Evolutionary conservation across 2,329 filamentous ascomycete species (phyloP).

Genomic region (Ceratocystis harringtonii): DNA sequence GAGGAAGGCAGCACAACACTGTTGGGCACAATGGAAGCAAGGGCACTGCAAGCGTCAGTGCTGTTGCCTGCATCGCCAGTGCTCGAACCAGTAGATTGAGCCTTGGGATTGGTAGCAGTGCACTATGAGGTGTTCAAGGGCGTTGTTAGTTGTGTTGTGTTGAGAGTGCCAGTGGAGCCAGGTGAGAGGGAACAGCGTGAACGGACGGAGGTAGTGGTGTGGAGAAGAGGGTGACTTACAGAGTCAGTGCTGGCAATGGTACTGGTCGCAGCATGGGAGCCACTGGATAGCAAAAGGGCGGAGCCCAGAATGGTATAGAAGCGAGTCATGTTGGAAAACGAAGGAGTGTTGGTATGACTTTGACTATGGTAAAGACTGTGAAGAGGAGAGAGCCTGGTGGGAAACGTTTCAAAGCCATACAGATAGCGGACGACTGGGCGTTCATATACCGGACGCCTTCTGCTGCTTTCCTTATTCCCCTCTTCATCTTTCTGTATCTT

Average conservation of each 20-base stretch:
- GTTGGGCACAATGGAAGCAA: not conserved
- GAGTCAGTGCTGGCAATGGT: not conserved
- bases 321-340: not conserved
- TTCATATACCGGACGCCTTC: not conserved
- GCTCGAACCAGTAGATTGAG: not conserved
- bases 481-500: not conserved
- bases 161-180: too few species aligned
- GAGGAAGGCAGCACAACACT: conserved; percentile 6
- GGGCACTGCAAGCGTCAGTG: not conserved
- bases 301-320: not conserved
- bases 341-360: not conserved
- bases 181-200: not conserved
- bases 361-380: not conserved
- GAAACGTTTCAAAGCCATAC: not conserved
- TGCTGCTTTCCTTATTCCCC: not conserved
- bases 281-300: not conserved
- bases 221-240: not conserved
- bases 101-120: not conserved
- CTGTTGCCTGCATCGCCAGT: not conserved
- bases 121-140: not conserved
- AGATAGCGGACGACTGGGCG: not conserved
- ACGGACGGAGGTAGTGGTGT: not conserved
- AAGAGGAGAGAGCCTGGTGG: not conserved
- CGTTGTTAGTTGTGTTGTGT: too few species aligned
- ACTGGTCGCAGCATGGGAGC: not conserved